Evolutionary conservation across 1,139 yeast species (phyloP).

Genomic region (Yamadazyma atlantica): DNA sequence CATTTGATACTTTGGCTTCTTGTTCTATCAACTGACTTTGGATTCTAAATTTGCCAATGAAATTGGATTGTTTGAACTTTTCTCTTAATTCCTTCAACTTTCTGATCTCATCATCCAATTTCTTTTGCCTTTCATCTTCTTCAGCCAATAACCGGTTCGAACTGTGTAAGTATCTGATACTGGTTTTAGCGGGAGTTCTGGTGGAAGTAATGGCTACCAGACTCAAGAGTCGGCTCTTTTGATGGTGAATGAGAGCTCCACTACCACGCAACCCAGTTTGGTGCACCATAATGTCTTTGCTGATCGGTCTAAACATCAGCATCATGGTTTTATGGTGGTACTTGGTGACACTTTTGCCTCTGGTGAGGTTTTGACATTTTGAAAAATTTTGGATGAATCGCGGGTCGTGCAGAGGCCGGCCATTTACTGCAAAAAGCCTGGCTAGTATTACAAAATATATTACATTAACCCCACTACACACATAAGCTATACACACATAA

Average conservation of each 20-base stretch:
- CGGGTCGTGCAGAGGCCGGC: background rate
- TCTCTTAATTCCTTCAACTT: slow-evolving; percentile 25
- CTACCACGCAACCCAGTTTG: background rate
- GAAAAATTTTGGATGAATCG: slow-evolving; percentile 1
- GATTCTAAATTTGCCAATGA: slow-evolving; percentile 25
- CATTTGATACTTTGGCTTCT: slow-evolving; percentile 24
- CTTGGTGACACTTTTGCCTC: background rate
- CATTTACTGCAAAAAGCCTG: background rate
- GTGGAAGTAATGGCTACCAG: background rate
- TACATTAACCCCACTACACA: background rate
- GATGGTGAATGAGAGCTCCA: background rate
- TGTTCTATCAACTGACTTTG: slow-evolving; percentile 26
- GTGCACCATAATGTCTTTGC: background rate
- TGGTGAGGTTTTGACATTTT: background rate
- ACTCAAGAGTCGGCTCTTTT: background rate
- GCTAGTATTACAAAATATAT: background rate
- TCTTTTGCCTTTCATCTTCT: slow-evolving; percentile 6
- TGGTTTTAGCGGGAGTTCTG: background rate
- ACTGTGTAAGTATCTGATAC: slow-evolving; percentile 7
- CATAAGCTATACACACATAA: too few species aligned
- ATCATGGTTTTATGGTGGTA: background rate
- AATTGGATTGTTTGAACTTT: slow-evolving; percentile 23
- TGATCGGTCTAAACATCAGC: background rate
- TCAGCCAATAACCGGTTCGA: slow-evolving; percentile 4
- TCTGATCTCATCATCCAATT: slow-evolving; percentile 21